Percentiles rank a stretch among this genome's conserved stretches.
phyloP scores from a whole-genome alignment of 2,329 filamentous ascomycete species.

The Trichoderma lentiforme region DNA sequence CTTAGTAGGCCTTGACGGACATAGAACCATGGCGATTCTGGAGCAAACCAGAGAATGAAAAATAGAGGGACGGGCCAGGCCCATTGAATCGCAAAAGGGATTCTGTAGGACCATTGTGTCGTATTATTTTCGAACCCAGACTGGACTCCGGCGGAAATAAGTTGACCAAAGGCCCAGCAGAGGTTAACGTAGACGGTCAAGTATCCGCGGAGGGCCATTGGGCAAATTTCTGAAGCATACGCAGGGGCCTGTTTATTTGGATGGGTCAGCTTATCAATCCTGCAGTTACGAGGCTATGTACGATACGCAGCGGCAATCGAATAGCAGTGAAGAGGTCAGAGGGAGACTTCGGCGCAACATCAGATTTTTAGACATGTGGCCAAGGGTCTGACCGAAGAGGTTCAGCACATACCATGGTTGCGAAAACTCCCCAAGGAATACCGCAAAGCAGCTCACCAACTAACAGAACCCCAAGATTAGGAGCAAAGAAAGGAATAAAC shows the following conservation, averaged over 20 bases:
- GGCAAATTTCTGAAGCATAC: conserved; percentile 21
- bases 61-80: conserved; percentile 29
- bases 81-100: conserved; percentile 39
- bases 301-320: neutral
- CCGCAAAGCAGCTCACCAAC: neutral
- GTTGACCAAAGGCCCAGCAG: conserved; percentile 36
- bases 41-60: conserved; percentile 27
- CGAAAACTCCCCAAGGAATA: neutral
- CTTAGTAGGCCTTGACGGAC: conserved; percentile 46
- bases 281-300: rapidly evolving
- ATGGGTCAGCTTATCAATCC: neutral
- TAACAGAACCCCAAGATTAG: neutral
- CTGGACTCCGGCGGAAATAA: conserved; percentile 35
- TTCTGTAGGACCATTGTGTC: conserved; percentile 34
- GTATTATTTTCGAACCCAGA: conserved; percentile 28
- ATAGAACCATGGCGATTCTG: conserved; percentile 33
- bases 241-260: neutral
- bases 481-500: neutral
- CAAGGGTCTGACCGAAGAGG: neutral
- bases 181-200: conserved; percentile 37
- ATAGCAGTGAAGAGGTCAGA: neutral
- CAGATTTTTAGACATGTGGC: neutral
- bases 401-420: neutral
- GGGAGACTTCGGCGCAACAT: neutral
- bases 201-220: conserved; percentile 18